A percentile compares a stretch with the other conserved stretches of the same genome.
phyloP scores from a whole-genome alignment of 768 basidiomycete species.

The Mycena latifolia region DNA sequence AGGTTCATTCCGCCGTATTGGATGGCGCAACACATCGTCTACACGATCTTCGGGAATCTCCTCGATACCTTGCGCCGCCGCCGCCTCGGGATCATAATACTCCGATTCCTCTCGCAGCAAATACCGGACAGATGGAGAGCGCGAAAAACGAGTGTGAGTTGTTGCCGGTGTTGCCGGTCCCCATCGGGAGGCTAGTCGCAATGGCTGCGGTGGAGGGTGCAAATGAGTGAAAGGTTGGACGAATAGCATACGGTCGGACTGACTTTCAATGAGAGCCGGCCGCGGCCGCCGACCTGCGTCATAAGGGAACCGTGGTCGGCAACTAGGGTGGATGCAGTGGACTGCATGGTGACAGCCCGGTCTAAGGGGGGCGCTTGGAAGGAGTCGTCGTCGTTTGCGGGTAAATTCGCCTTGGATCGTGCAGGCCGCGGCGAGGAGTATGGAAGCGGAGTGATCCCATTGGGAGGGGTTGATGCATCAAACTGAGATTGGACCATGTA shows the following conservation, averaged over 20 bases:
- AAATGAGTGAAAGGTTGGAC: neutral
- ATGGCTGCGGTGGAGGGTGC: too few relatives aligned
- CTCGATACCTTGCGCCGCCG: slow-evolving; percentile 5
- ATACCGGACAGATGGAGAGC: slow-evolving; percentile 6
- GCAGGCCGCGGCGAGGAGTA: slow-evolving; percentile 5
- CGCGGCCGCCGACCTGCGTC: neutral
- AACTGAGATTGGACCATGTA: slow-evolving; percentile 47
- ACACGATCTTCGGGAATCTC: slow-evolving; percentile 22
- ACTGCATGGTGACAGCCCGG: slow-evolving; percentile 34
- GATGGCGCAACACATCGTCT: slow-evolving; percentile 30
- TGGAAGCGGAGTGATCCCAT: slow-evolving; percentile 21
- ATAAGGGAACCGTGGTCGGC: slow-evolving; percentile 38
- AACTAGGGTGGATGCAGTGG: slow-evolving; percentile 41
- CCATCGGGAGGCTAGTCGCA: slow-evolving; percentile 28
- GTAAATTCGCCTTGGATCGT: slow-evolving; percentile 2
- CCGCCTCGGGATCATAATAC: slow-evolving; percentile 27
- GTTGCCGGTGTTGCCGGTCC: slow-evolving; percentile 9
- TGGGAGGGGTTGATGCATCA: slow-evolving; percentile 29
- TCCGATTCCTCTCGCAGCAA: slow-evolving; percentile 25
- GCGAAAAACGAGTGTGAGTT: neutral
- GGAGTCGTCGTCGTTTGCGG: slow-evolving; percentile 18
- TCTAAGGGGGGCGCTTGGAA: slow-evolving; percentile 23
- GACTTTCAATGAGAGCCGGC: slow-evolving; percentile 22
- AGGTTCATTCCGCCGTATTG: slow-evolving; percentile 27
- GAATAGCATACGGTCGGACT: neutral